Conservation (phyloP, 2,329 filamentous ascomycete genomes). For the Coniochaeta prunicola region DNA sequence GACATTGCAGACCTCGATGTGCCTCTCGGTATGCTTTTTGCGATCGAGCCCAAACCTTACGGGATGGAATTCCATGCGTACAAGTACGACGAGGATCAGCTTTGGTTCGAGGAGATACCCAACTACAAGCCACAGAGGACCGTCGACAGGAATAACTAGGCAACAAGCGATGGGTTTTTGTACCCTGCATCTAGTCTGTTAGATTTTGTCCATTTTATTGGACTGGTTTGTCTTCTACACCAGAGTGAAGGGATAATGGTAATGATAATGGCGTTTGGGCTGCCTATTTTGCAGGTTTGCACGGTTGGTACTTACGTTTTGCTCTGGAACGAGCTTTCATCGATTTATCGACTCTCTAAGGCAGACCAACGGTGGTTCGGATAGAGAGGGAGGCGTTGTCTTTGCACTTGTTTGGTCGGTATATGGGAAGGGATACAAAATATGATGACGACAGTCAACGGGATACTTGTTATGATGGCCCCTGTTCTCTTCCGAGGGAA, state of each 20-base stretch:
- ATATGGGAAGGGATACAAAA: not conserved
- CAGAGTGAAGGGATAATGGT: not conserved
- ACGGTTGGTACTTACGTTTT: not conserved
- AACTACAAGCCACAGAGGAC: constrained; percentile 69
- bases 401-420: not conserved
- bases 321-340: not conserved
- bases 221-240: not conserved
- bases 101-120: constrained; percentile 81
- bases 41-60: constrained; percentile 95
- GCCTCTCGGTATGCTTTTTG: constrained; percentile 87
- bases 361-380: not conserved
- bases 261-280: not conserved
- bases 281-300: not conserved
- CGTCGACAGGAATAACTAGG: constrained; percentile 29
- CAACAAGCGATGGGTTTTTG: no score
- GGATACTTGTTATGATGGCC: not conserved
- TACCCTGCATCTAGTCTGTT: no score
- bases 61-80: constrained; percentile 97
- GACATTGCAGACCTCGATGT: constrained; percentile 94
- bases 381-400: not conserved
- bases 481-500: not conserved
- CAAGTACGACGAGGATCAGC: constrained; percentile 69
- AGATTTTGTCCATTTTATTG: not conserved
- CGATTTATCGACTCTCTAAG: not conserved
- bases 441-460: not conserved